phyloP scores from a whole-genome alignment of 495 filamentous ascomycete species.

The Glutinoglossum americanum region DNA sequence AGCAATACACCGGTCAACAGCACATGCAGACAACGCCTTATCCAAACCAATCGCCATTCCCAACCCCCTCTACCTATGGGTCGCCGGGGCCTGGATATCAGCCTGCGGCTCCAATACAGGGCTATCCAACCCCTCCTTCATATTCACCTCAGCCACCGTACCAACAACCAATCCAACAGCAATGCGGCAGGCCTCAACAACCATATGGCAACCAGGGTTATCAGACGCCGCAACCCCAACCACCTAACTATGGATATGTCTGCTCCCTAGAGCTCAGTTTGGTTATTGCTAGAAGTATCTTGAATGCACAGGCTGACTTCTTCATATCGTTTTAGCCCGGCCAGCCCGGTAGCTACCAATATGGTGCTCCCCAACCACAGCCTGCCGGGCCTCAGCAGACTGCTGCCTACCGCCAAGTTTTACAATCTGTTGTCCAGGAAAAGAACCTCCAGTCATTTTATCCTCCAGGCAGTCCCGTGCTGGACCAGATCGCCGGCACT shows the following conservation, averaged over 20 bases:
- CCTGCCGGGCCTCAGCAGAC: conserved; percentile 25
- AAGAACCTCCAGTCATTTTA: conserved; percentile 34
- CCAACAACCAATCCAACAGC: conserved; percentile 8
- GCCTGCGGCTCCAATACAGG: background rate
- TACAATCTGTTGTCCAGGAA: conserved; percentile 33
- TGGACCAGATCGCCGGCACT: conserved; percentile 20
- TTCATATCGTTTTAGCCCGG: background rate
- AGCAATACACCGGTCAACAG: conserved; percentile 3
- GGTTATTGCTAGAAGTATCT: background rate
- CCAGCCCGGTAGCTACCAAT: conserved; percentile 8
- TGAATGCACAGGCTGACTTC: background rate
- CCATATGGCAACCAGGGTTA: background rate
- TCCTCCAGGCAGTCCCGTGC: conserved; percentile 26
- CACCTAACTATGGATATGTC: background rate
- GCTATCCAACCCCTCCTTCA: conserved; percentile 1
- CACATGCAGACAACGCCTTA: background rate
- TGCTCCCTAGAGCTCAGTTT: background rate
- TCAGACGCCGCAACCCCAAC: conserved; percentile 1
- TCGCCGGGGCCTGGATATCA: conserved; percentile 1
- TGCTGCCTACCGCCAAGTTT: conserved; percentile 28
- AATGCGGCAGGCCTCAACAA: conserved; percentile 4
- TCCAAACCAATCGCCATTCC: conserved; percentile 1
- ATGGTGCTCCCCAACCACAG: conserved; percentile 7
- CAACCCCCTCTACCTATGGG: conserved; percentile 3
- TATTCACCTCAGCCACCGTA: conserved; percentile 8